Evolutionary conservation across 169 alveolate genomes (phyloP).

Genomic region (Plasmodium relictum): DNA sequence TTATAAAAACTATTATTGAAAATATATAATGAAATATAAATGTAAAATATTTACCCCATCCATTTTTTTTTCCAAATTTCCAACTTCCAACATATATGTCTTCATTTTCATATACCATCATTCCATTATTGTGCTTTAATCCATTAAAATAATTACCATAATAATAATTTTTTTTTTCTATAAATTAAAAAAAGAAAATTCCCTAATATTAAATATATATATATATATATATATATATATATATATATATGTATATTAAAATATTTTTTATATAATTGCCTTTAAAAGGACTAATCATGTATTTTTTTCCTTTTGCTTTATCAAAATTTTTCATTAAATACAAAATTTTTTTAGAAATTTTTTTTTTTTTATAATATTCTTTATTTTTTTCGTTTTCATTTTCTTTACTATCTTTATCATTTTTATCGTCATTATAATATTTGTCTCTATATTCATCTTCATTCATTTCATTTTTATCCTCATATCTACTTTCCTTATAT

Average conservation of each 20-base stretch:
- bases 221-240: background rate
- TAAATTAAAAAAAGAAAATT: too few species aligned
- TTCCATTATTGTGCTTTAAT: constrained; percentile 45
- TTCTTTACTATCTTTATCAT: background rate
- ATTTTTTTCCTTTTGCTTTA: constrained; percentile 14
- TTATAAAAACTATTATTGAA: background rate
- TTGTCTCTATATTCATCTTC: background rate
- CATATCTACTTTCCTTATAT: background rate
- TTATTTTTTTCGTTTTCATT: background rate
- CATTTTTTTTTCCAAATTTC: constrained; percentile 61
- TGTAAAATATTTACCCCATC: constrained; percentile 29
- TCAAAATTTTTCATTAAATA: constrained; percentile 30
- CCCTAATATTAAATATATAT: background rate
- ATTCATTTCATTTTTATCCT: background rate
- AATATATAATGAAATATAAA: background rate
- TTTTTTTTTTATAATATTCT: constrained; percentile 25
- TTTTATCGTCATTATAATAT: background rate
- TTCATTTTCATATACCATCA: constrained; percentile 63
- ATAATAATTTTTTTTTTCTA: constrained; percentile 33
- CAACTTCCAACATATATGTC: constrained; percentile 55
- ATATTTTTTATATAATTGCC: too few species aligned
- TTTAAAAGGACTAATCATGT: background rate
- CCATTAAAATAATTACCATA: constrained; percentile 68
- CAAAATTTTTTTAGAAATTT: constrained; percentile 15
- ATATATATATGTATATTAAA: background rate